Evolutionary conservation across 2,329 filamentous ascomycete genomes (phyloP), one percentile per base, ranked within the genome.

Genomic region (Diaporthe vaccinii): DNA sequence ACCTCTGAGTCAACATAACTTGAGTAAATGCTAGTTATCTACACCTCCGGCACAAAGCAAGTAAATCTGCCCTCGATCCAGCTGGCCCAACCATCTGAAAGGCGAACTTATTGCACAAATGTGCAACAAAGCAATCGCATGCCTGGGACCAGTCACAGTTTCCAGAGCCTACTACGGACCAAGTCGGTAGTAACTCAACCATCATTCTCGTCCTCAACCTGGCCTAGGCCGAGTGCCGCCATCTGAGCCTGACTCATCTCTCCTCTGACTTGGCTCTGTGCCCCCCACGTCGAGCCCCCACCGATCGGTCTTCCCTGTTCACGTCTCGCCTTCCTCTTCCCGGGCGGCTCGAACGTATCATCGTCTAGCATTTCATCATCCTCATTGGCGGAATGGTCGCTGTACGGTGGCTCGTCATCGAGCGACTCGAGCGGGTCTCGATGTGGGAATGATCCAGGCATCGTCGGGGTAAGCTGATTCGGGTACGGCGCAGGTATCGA

Each of bases 181-280:
- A n/a, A 4, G 2, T 10, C 17, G 15, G 15, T 0, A 10, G 10
- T n/a, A 10, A 2, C 14, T 55, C 34, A 36, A 20, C 0, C 22
- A 20, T 34, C 46, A 22, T 39, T 22, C 46, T 34, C 22, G 0
- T 28, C 34, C 2, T 68, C 34, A 4, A 10, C n/a, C 22, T 28
- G 20, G 31, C 22, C 8, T 4, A 53, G 46, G 9, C 65, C 65
- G 7, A 68, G 46, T 15, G 65, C 65, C 22, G 8, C 46, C 46
- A 53, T 68, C 65, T 36, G 65, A 7, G 65, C 65, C 46, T 53
- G 31, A 15, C 46, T 68, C 62, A 68, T 68, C 28, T 53, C 62
- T 7, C 62, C 62, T n/a, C 31, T 68, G 31, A 25, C 22, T 14
- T 39, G 46, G 31, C 46, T 68, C 31, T 36, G 62, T 5, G 46